A percentile compares a stretch with the other conserved stretches of the same genome.
phyloP scores from a whole-genome alignment of 257 asterid genomes.

The Echites panduratus region DNA sequence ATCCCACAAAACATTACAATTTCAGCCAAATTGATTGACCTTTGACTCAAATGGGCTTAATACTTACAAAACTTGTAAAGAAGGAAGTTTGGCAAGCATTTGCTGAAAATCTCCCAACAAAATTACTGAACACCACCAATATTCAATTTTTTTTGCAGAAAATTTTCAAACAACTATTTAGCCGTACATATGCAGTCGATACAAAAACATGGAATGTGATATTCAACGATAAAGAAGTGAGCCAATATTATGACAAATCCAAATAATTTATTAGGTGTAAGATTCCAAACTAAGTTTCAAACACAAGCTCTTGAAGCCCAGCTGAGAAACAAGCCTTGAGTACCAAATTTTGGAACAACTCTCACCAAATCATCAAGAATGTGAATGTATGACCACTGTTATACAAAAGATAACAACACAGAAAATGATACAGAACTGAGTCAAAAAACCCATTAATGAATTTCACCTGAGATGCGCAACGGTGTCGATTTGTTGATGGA shows the following conservation, averaged over 20 bases:
- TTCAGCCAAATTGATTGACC: not conserved
- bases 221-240: not conserved
- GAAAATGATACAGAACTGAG: not conserved
- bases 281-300: not conserved
- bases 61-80: not conserved
- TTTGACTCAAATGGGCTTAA: not conserved
- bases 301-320: not conserved
- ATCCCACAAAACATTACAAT: slow-evolving; percentile 2
- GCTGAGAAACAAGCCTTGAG: not conserved
- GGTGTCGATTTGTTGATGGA: not conserved
- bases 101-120: not conserved
- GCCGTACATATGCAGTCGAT: not conserved
- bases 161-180: not conserved
- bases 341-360: not conserved
- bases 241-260: not conserved
- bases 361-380: not conserved
- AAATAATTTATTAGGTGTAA: not conserved
- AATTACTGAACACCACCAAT: not conserved
- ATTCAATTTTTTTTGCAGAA: not conserved
- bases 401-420: not conserved
- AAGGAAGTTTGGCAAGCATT: not conserved
- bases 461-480: not conserved
- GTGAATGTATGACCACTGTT: not conserved
- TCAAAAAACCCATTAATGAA: not conserved
- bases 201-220: not conserved